Base-by-base conservation (phyloP, 768 basidiomycete species). In the Serendipita sp. region DNA sequence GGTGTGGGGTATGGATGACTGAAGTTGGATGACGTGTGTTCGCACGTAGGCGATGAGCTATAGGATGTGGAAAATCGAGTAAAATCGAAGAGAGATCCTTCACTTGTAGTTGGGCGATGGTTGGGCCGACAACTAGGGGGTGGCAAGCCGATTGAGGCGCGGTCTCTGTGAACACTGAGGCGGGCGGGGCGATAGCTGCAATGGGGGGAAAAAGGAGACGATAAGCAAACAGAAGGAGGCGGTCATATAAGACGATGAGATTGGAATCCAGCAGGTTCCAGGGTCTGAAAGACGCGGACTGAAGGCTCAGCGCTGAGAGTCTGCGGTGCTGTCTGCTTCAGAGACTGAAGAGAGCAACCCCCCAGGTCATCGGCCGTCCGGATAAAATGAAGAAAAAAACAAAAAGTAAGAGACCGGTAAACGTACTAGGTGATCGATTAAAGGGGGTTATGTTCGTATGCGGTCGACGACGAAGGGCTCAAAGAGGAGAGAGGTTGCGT, bases 1-100 rank as follows among this genome's bases (percentile, higher is more conserved):
- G 48, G 26, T 9, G 48, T 28, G 16, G n/a, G n/a, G n/a, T n/a
- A n/a, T n/a, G 65, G 63, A 63, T 66, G 48, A 66, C 65, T 33
- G 16, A 22, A 65, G 45, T 28, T 22, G 16, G 34, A 38, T 38
- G 34, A 38, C 34, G 34, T 38, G 34, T 38, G 34, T 38, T 38
- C 14, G 34, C 34, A 7, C 34, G 34, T 38, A 5, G 14, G 34
- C 34, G 34, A 38, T 38, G 34, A 14, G 34, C 34, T 5, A 14
- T 38, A 38, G 7, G 34, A 38, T 38, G 34, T 14, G 14, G 34
- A 38, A 38, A 38, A 7, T 38, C 34, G 34, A 38, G 14, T 38
- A 38, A 38, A 38, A 38, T 38, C 34, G 34, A 38, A 2, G 34
- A 38, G 34, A 14, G 7, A 7, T 38, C 7, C 14, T 38, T 38